Evolutionary conservation across 495 filamentous ascomycete species (phyloP).

Genomic region (Hypoxylon lenormandii): DNA sequence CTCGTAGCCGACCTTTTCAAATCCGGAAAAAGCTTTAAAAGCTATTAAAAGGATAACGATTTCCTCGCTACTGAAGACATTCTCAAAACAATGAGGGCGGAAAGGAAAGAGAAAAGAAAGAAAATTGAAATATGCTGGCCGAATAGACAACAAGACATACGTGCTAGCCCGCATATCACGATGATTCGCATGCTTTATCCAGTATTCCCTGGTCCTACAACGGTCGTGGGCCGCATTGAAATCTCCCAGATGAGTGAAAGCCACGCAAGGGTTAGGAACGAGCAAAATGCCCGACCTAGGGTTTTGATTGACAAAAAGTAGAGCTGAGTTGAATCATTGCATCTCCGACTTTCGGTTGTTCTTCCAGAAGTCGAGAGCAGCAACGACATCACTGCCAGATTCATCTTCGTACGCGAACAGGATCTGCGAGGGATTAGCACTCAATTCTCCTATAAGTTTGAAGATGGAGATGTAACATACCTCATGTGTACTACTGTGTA

Average conservation of each 20-base stretch:
- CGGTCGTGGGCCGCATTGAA: slow-evolving; percentile 22
- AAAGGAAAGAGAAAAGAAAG: slow-evolving; percentile 37
- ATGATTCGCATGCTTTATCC: slow-evolving; percentile 41
- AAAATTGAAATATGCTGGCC: slow-evolving; percentile 35
- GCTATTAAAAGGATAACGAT: slow-evolving; percentile 28
- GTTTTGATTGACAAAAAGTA: slow-evolving; percentile 21
- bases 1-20: slow-evolving; percentile 25
- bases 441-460: slow-evolving; percentile 18
- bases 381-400: slow-evolving; percentile 89
- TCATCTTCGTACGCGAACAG: slow-evolving; percentile 96
- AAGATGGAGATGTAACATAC: slow-evolving; percentile 65
- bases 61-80: slow-evolving; percentile 44
- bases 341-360: slow-evolving; percentile 62
- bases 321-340: slow-evolving; percentile 19
- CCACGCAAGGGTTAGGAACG: slow-evolving; percentile 15
- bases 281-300: slow-evolving; percentile 10
- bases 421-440: slow-evolving; percentile 31
- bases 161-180: slow-evolving; percentile 13
- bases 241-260: slow-evolving; percentile 19
- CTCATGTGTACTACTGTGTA: slow-evolving; percentile 95
- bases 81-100: slow-evolving; percentile 39
- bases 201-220: slow-evolving; percentile 42
- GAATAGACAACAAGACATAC: slow-evolving; percentile 23
- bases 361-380: slow-evolving; percentile 97
- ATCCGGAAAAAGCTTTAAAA: slow-evolving; percentile 30